Base-by-base conservation (phyloP, 352 stramenopile genomes). In the Globisporangium echinulatum region DNA sequence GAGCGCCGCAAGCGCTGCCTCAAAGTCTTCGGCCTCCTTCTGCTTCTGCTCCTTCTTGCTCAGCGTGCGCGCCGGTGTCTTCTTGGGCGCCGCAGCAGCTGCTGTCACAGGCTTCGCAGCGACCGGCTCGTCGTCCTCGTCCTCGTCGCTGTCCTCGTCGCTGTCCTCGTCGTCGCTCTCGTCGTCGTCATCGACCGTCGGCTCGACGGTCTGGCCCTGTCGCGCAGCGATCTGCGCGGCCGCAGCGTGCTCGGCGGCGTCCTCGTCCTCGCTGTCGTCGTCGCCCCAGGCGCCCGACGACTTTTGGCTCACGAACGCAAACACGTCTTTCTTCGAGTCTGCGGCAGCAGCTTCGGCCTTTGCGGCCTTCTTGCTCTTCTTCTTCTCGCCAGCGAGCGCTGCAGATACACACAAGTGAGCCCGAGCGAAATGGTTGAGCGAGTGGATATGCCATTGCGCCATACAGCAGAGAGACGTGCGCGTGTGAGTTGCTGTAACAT, bases 11-110 rank as follows among this genome's bases (percentile, higher is more conserved):
- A 91, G 60, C 15, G 79, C 82, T 6, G 71, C 71, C 55, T 91
- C 77, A 33, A 88, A 80, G 36, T 90, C 82, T 49, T 96, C 82
- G 43, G 85, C 80, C 68, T 90, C 78, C 57, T 75, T 67, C 66
- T 85, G 67, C 71, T 90, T 90, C 67, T 92, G 82, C 64, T 92
- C 82, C 75, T 88, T 88, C 65, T 92, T 91, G 40, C 76, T 88
- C 15, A 91, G 62, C 25, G 70, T 83, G 33, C 72, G 71, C 6
- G 68, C 60, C 5, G 78, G 58, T 8, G 67, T 52, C 60, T 77
- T 73, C 68, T 79, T 79, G 11, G 72, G 61, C n/a, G 60, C 58
- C 25, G 25, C 25, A 3, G 50, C 62, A 37, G 62, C 10, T 7
- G 52, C 39, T 5, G 56, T 42, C 7, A 43, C 39, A 7, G 43